phyloP scores from a whole-genome alignment of 805 yeast genomes.

The Teunomyces aglyptinius region DNA sequence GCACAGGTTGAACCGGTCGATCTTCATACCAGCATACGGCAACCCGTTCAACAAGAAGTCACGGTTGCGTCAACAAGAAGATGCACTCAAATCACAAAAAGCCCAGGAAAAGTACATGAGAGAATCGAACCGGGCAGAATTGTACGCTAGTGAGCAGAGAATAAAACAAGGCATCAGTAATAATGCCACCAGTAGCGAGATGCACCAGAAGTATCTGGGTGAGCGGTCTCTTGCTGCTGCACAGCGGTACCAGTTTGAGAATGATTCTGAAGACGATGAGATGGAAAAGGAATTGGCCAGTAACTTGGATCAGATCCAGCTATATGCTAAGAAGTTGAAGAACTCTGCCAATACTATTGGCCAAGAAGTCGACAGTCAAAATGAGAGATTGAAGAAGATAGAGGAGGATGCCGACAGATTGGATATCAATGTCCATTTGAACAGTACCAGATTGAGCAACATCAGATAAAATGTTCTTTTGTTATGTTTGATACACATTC shows the following conservation, averaged over 20 bases:
- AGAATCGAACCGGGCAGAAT: slow-evolving; percentile 57
- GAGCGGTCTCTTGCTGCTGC: slow-evolving; percentile 58
- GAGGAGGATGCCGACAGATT: slow-evolving; percentile 82
- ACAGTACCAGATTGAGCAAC: slow-evolving; percentile 63
- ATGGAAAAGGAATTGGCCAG: slow-evolving; percentile 84
- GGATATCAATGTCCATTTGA: slow-evolving; percentile 80
- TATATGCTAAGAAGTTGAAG: slow-evolving; percentile 67
- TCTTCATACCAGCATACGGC: slow-evolving; percentile 71
- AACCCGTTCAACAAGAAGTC: slow-evolving; percentile 89
- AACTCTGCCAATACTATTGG: slow-evolving; percentile 70
- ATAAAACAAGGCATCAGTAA: slow-evolving; percentile 58
- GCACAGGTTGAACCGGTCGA: slow-evolving; percentile 72
- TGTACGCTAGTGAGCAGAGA: slow-evolving; percentile 66
- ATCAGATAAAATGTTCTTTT: slow-evolving; percentile 34
- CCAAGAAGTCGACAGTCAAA: slow-evolving; percentile 78
- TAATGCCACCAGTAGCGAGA: slow-evolving; percentile 37
- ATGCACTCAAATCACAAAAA: slow-evolving; percentile 57
- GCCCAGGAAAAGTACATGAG: slow-evolving; percentile 60
- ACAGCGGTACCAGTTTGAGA: slow-evolving; percentile 74
- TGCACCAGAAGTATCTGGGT: slow-evolving; percentile 48
- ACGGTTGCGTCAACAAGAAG: slow-evolving; percentile 72
- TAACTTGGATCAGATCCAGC: slow-evolving; percentile 76
- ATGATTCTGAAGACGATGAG: slow-evolving; percentile 90
- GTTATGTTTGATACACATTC: neutral
- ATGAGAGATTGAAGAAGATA: slow-evolving; percentile 65